A percentile compares a stretch with the other conserved stretches of the same genome.
Evolutionary conservation across 768 basidiomycete species (phyloP).

Genomic region (Pulveroboletus sp.): DNA sequence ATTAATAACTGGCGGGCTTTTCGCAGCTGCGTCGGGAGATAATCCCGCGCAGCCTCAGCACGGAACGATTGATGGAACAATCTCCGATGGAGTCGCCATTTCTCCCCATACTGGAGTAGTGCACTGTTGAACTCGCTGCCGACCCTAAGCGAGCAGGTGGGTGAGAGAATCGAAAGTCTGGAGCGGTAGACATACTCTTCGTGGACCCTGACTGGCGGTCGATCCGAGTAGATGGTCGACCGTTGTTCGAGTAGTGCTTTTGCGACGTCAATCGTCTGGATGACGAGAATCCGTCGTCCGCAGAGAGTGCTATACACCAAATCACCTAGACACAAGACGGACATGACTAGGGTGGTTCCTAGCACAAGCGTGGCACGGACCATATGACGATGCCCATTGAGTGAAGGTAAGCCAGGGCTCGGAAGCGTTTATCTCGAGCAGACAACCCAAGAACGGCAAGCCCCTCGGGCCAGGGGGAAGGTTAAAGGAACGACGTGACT

Average conservation of each 20-base stretch:
- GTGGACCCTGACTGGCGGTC: slow-evolving; percentile 29
- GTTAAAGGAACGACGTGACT: neutral
- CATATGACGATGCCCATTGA: slow-evolving; percentile 25
- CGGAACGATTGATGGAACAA: slow-evolving; percentile 32
- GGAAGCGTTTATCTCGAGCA: slow-evolving; percentile 21
- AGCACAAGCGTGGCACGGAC: slow-evolving; percentile 9
- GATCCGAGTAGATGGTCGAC: slow-evolving; percentile 34
- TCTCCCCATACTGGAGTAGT: slow-evolving; percentile 26
- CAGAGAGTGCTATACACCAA: slow-evolving; percentile 30
- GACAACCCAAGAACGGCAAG: slow-evolving; percentile 27
- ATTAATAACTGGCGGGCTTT: slow-evolving; percentile 26
- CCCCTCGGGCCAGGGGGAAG: slow-evolving; percentile 31
- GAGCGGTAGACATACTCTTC: slow-evolving; percentile 20
- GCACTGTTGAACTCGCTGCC: slow-evolving; percentile 31
- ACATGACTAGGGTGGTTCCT: neutral
- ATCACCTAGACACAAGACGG: slow-evolving; percentile 21
- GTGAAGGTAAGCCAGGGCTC: slow-evolving; percentile 34
- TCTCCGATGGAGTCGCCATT: slow-evolving; percentile 30
- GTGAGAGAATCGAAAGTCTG: slow-evolving; percentile 1
- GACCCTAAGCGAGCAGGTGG: slow-evolving; percentile 11
- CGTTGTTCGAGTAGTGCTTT: slow-evolving; percentile 35
- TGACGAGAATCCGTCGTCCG: slow-evolving; percentile 30
- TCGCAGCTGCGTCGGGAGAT: slow-evolving; percentile 25
- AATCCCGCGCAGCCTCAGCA: slow-evolving; percentile 22
- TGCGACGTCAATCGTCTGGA: slow-evolving; percentile 30